Evolutionary conservation across 441 rosid genomes (phyloP), one percentile per base, ranked within the genome.

Genomic region (Adansonia gregorii): DNA sequence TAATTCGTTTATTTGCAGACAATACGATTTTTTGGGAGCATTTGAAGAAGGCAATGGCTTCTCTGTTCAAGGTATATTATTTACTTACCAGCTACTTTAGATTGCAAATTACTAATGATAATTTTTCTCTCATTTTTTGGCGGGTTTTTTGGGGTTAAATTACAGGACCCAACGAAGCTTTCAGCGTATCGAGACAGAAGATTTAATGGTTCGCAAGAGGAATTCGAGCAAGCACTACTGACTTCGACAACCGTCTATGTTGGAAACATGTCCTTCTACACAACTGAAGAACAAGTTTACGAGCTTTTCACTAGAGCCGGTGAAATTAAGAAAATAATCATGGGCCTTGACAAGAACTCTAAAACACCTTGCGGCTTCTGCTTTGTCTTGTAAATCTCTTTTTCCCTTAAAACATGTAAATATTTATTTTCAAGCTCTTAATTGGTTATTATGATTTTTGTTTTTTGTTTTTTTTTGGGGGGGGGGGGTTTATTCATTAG

Each of bases 301-400:
- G 99, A 96, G 90, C 98, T 96, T 24, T 96, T 96, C 85, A 76
- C 97, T 4, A 86, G 99, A 73, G 95, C 98, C 63, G 99, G 99
- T 8, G 98, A 96, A 73, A 84, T 94, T 46, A 96, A 96, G 88
- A 96, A 93, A 89, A 91, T 96, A 2, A 94, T 89, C 76, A 96
- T 96, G 99, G 99, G 98, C 1, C 87, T 96, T 70, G 99, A 96
- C 79, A 96, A 96, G 92, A 94, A 96, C 83, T 76, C 88, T 4
- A 96, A 96, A 80, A 96, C 98, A 3, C 99, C 99, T 11, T 96
- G 98, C 82, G 99, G 99, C 69, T 96, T 96, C 79, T 96, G 98
- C 79, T 96, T 94, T 80, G 94, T 92, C 80, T 61, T 85, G 99
- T 96, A 85, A 61, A 92, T 83, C 66, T 73, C 63, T 8, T 27